Conservation (phyloP, 164 flowering plant genomes). For the Magnolia sinica region DNA sequence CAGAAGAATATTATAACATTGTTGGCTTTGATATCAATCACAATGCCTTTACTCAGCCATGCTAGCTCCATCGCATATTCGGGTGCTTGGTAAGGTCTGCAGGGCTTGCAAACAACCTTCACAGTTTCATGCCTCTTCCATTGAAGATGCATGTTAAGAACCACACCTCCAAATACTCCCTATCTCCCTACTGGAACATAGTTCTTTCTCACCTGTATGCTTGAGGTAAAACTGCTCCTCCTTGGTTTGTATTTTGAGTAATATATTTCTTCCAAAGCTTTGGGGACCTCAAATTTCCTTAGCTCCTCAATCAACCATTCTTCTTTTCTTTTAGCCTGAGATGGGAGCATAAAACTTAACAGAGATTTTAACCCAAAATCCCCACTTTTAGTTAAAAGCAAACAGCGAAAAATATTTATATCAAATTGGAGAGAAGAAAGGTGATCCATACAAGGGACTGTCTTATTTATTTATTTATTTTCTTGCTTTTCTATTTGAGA, state of each 20-base stretch:
- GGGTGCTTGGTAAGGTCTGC: slow-evolving; percentile 79
- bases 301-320: slow-evolving; percentile 88
- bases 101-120: slow-evolving; percentile 81
- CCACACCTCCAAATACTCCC: slow-evolving; percentile 96
- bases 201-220: slow-evolving; percentile 85
- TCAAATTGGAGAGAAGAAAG: not conserved
- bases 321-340: slow-evolving; percentile 85
- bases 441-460: not conserved
- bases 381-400: not conserved
- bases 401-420: not conserved
- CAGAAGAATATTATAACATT: slow-evolving; percentile 75
- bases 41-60: slow-evolving; percentile 76
- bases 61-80: slow-evolving; percentile 81
- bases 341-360: not conserved
- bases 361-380: not conserved
- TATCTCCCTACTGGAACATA: slow-evolving; percentile 88
- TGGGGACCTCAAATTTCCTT: slow-evolving; percentile 68
- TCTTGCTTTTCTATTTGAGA: not conserved
- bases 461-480: not conserved
- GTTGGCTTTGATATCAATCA: slow-evolving; percentile 70
- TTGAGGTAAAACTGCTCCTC: slow-evolving; percentile 86
- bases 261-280: slow-evolving; percentile 50
- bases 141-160: slow-evolving; percentile 96
- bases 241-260: slow-evolving; percentile 89
- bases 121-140: slow-evolving; percentile 95